phyloP scores from a whole-genome alignment of 2,329 filamentous ascomycete genomes.

The Diaporthe eres region DNA sequence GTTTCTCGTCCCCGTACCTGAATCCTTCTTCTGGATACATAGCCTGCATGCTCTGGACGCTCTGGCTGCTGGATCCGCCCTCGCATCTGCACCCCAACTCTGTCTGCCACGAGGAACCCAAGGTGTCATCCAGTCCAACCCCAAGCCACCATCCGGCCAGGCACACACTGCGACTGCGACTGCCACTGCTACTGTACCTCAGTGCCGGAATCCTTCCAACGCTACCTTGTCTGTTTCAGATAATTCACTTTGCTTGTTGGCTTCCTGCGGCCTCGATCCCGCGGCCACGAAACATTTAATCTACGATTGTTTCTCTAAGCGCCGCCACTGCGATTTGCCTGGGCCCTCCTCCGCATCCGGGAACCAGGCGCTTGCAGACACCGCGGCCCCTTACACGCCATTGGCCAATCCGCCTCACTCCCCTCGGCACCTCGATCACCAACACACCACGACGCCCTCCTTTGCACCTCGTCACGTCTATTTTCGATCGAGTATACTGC shows the following conservation, averaged over 20 bases:
- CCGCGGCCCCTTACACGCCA: conserved; percentile 29
- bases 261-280: conserved; percentile 16
- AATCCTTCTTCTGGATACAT: conserved; percentile 27
- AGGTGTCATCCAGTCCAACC: conserved; percentile 31
- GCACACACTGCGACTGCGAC: conserved; percentile 1
- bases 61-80: conserved; percentile 7
- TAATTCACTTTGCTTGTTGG: conserved; percentile 27
- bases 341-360: conserved; percentile 29
- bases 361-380: conserved; percentile 38
- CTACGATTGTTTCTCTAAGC: conserved; percentile 42
- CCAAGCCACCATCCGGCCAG: conserved; percentile 1
- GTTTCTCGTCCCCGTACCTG: conserved; percentile 15
- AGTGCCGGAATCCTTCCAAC: conserved; percentile 25
- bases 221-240: conserved; percentile 39
- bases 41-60: conserved; percentile 9
- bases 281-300: conserved; percentile 37
- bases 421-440: conserved; percentile 5
- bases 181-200: not conserved
- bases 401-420: conserved; percentile 34
- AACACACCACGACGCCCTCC: conserved; percentile 12
- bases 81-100: conserved; percentile 23
- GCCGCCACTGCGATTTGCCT: conserved; percentile 31
- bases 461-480: conserved; percentile 34
- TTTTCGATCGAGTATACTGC: conserved; percentile 22
- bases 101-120: conserved; percentile 26